Evolutionary conservation across 2,329 filamentous ascomycete species (phyloP).

Genomic region (Pleurostoma richardsiae): DNA sequence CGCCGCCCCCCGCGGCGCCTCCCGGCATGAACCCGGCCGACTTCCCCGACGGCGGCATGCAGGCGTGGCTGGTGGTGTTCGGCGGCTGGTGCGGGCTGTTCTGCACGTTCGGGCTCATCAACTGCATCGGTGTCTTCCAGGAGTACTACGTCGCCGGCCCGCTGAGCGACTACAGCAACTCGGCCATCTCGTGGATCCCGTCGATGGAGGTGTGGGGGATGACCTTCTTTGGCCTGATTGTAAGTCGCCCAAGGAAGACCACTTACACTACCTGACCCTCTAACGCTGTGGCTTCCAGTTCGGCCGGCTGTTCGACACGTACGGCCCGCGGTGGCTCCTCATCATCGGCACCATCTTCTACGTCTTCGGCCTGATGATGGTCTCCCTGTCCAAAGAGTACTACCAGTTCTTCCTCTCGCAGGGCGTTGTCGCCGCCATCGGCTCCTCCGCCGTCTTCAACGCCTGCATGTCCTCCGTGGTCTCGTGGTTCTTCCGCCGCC

Average conservation of each 20-base stretch:
- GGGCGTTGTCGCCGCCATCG: slow-evolving; percentile 23
- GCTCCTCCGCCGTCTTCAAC: slow-evolving; percentile 28
- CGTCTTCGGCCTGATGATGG: slow-evolving; percentile 58
- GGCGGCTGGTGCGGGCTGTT: slow-evolving; percentile 28
- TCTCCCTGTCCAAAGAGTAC: slow-evolving; percentile 36
- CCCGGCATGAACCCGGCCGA: slow-evolving; percentile 31
- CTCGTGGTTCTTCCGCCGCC: slow-evolving; percentile 41
- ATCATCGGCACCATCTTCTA: slow-evolving; percentile 45
- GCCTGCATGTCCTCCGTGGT: slow-evolving; percentile 25
- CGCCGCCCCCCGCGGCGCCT: slow-evolving; percentile 4
- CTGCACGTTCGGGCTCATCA: slow-evolving; percentile 31
- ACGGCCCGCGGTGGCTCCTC: slow-evolving; percentile 52
- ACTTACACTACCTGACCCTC: no score
- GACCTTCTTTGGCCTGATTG: slow-evolving; percentile 36
- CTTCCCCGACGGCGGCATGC: slow-evolving; percentile 46
- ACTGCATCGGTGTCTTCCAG: slow-evolving; percentile 49
- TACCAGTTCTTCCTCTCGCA: slow-evolving; percentile 35
- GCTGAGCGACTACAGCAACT: slow-evolving; percentile 39
- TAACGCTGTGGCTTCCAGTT: slow-evolving; percentile 21
- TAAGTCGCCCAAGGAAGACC: no score
- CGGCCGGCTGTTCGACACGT: slow-evolving; percentile 45
- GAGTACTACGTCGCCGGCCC: slow-evolving; percentile 46
- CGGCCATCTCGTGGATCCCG: slow-evolving; percentile 52
- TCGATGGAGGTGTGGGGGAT: slow-evolving; percentile 42
- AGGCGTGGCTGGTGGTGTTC: slow-evolving; percentile 45